A percentile compares a stretch with the other conserved stretches of the same genome.
Evolutionary conservation across 2,329 filamentous ascomycete species (phyloP).

Genomic region (Stachybotrys chartarum): DNA sequence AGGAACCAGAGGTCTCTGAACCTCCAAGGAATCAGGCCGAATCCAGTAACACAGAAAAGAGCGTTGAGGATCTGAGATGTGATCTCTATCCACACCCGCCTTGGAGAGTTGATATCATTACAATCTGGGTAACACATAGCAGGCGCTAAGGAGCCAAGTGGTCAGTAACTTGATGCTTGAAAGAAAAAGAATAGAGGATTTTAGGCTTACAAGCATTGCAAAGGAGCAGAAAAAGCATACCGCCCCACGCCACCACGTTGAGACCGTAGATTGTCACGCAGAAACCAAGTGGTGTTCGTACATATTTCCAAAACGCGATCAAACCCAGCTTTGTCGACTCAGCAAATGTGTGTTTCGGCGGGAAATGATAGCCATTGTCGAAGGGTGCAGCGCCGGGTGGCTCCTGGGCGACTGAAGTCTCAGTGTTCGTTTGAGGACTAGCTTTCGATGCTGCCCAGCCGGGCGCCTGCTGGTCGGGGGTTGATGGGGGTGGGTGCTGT

Average conservation of each 20-base stretch:
- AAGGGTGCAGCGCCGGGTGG: slow-evolving; percentile 33
- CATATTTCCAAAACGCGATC: slow-evolving; percentile 63
- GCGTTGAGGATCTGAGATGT: slow-evolving; percentile 74
- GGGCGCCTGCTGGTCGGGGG: slow-evolving; percentile 5
- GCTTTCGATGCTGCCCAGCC: slow-evolving; percentile 1
- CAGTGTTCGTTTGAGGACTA: not conserved
- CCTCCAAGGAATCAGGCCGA: slow-evolving; percentile 78
- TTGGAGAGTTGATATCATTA: slow-evolving; percentile 65
- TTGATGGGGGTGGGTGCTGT: not conserved
- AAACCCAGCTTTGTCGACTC: slow-evolving; percentile 52
- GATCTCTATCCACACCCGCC: slow-evolving; percentile 79
- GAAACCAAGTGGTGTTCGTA: slow-evolving; percentile 68
- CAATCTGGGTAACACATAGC: slow-evolving; percentile 67
- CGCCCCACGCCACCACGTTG: slow-evolving; percentile 82
- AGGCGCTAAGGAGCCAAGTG: slow-evolving; percentile 31
- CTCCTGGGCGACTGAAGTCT: slow-evolving; percentile 9
- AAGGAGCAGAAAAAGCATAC: slow-evolving; percentile 81
- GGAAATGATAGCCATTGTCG: slow-evolving; percentile 60
- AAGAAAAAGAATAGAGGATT: not conserved
- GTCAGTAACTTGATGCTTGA: not conserved
- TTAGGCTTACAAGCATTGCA: slow-evolving; percentile 49
- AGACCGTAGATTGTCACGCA: slow-evolving; percentile 71
- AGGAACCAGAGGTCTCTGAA: slow-evolving; percentile 74
- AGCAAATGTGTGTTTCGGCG: slow-evolving; percentile 51
- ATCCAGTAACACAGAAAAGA: slow-evolving; percentile 81